Evolutionary conservation across 2,329 filamentous ascomycete species (phyloP), one percentile per base, ranked within the genome.

Genomic region (Zalaria sp.): DNA sequence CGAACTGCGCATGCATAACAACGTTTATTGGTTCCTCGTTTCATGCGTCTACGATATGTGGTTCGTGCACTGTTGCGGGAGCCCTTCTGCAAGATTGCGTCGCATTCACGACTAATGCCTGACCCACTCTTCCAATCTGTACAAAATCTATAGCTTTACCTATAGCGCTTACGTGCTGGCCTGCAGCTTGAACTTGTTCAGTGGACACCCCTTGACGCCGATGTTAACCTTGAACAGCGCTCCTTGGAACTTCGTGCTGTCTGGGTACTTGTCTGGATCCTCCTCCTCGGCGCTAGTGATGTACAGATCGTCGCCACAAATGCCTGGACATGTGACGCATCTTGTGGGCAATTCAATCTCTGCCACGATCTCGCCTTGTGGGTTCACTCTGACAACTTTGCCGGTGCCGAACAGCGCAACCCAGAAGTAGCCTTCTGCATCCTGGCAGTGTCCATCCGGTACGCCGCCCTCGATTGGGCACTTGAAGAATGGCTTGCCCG

Each of bases 391-490:
- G 49, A 93, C 64, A 25, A 94, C 83, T 46, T 77, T 74, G 45
- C 74, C 68, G 47, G 81, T 83, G 41, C 86, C 86, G 56, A 85
- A 91, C n/a, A 91, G 69, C 5, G 85, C 83, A 46, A 83, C 79
- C 88, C 89, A 95, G 53, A 94, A 71, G 64, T 82, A 81, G n/a
- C 86, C 87, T 42, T 93, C 77, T 35, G 72, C 73, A 56, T 95
- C 88, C 53, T 93, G 74, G 47, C 81, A 79, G 62, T 89, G 88
- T 2, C 88, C 88, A 60, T 95, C 88, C 1, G 86, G 86, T 47
- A 74, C 69, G 4, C 65, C 67, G 8, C 77, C 75, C 38, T 80
- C 79, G 26, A 71, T 59, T 1, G 73, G 69, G 55, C 87, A 77
- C 43, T 72, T 66, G 64, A 87, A 89, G 63, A 87, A 86, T 32